Conservation (phyloP, 2,329 filamentous ascomycete genomes). For the Diaporthe batatas region DNA sequence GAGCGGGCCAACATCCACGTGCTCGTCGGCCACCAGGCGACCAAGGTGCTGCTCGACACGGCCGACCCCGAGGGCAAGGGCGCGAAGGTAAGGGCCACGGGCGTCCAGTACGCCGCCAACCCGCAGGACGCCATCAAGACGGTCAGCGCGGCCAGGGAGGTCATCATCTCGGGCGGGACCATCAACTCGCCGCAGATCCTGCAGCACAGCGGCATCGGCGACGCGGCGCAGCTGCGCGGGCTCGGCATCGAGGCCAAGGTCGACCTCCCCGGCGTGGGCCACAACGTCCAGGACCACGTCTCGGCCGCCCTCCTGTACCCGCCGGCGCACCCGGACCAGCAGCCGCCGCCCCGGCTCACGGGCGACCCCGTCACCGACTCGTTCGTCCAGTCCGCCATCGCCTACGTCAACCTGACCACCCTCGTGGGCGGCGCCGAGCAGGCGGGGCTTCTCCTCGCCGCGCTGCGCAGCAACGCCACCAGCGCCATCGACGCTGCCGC, state of each 20-base stretch:
- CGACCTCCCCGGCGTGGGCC: conserved; percentile 35
- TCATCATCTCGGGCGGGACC: conserved; percentile 33
- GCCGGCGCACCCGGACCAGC: background rate
- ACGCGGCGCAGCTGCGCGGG: conserved; percentile 1
- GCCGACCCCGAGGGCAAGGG: conserved; percentile 10
- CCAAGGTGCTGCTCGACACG: conserved; percentile 27
- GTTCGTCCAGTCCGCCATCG: conserved; percentile 35
- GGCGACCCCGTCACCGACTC: conserved; percentile 31
- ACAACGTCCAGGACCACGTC: conserved; percentile 38
- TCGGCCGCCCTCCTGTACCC: conserved; percentile 26
- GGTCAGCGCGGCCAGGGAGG: conserved; percentile 35
- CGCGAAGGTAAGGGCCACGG: conserved; percentile 26
- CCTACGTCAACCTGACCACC: conserved; percentile 32
- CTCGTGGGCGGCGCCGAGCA: conserved; percentile 9
- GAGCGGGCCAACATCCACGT: conserved; percentile 32
- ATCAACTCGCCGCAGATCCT: conserved; percentile 35
- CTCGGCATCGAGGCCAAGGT: conserved; percentile 33
- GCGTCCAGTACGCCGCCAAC: conserved; percentile 27
- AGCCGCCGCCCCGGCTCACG: conserved; percentile 19
- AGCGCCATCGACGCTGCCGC: conserved; percentile 20
- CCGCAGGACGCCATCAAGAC: background rate
- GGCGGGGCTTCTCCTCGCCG: background rate
- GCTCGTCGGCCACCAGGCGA: conserved; percentile 31
- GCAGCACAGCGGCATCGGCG: conserved; percentile 37
- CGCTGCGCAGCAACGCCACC: background rate